Evolutionary conservation across 2,329 filamentous ascomycete genomes (phyloP).

Genomic region (Stagonosporopsis vannaccii): DNA sequence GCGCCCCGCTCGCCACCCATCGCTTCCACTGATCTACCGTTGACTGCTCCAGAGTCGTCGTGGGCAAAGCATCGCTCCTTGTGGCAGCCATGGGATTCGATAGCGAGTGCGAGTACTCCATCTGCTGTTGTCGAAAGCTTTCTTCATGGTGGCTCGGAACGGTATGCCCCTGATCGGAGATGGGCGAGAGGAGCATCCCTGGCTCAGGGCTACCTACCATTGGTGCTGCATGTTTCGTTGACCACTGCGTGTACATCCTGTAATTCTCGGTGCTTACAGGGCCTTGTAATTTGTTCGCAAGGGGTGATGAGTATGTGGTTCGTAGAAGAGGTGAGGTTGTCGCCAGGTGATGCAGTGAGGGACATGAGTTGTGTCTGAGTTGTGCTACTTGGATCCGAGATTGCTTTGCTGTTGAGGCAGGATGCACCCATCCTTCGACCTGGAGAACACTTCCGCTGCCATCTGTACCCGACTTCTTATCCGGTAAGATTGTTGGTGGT

Average conservation of each 20-base stretch:
- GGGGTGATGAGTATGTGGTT: constrained; percentile 23
- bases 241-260: constrained; percentile 6
- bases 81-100: neutral
- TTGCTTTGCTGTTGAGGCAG: constrained; percentile 2
- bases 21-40: constrained; percentile 12
- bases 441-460: neutral
- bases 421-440: constrained; percentile 1
- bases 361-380: constrained; percentile 30
- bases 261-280: neutral
- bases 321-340: constrained; percentile 14
- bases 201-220: neutral
- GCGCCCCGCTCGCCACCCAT: constrained; percentile 7
- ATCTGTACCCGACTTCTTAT: neutral
- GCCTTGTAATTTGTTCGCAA: neutral
- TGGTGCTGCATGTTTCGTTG: neutral
- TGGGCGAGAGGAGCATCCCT: constrained; percentile 1
- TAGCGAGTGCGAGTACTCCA: neutral
- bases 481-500: neutral
- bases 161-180: constrained; percentile 1
- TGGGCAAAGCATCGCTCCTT: neutral
- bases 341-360: constrained; percentile 20
- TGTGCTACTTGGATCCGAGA: constrained; percentile 9
- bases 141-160: neutral
- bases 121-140: constrained; percentile 4
- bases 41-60: constrained; percentile 6